A percentile compares a stretch with the other conserved stretches of the same genome.
Conservation (phyloP, 139 green algal species). For the Chlamydomonas sp. region DNA sequence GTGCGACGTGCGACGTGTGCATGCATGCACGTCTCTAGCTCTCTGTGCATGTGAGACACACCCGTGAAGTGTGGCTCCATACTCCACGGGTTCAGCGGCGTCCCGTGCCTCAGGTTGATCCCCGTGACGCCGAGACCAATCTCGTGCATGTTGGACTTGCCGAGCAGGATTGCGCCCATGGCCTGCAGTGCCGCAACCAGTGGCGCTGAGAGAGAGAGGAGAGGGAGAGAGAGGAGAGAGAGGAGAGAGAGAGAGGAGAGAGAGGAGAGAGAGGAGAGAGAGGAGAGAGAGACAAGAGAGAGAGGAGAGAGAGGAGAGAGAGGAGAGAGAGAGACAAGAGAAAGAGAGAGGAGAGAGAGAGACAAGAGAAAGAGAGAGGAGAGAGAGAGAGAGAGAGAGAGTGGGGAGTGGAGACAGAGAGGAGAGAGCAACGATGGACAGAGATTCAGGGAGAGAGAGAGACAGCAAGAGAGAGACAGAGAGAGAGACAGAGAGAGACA, state of each 20-base stretch:
- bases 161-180: slow-evolving; percentile 60
- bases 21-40: no score
- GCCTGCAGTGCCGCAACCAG: no score
- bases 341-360: not conserved
- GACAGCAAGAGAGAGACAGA: not conserved
- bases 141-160: slow-evolving; percentile 72
- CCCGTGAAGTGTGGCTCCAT: no score
- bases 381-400: not conserved
- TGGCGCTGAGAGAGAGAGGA: not conserved
- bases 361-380: not conserved
- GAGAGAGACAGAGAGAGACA: not conserved
- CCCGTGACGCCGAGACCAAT: slow-evolving; percentile 38
- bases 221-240: not conserved
- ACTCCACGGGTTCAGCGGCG: slow-evolving; percentile 59
- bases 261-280: not conserved
- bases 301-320: not conserved
- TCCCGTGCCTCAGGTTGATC: slow-evolving; percentile 42
- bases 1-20: no score
- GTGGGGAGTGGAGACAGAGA: not conserved
- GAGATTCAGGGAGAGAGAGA: not conserved
- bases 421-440: no score
- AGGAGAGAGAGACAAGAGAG: not conserved
- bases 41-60: no score
- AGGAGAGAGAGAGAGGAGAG: not conserved
- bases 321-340: not conserved